Evolutionary conservation across 805 yeast species (phyloP).

Genomic region (Nakazawaea wickerhamii): DNA sequence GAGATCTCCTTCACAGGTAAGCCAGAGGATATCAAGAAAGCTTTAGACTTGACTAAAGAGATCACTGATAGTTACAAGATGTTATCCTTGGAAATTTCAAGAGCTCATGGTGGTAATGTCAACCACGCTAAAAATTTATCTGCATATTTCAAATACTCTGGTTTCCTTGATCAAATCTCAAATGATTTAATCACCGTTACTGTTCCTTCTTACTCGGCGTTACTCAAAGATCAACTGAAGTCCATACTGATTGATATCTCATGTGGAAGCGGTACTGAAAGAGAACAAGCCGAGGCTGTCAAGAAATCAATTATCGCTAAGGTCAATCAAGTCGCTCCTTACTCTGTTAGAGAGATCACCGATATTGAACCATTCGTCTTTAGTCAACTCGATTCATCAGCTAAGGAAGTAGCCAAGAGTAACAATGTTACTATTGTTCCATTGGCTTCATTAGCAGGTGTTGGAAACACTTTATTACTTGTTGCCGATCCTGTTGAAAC

Average conservation of each 20-base stretch:
- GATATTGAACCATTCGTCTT: conserved; percentile 67
- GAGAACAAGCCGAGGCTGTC: conserved; percentile 49
- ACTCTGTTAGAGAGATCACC: conserved; percentile 46
- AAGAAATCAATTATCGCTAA: conserved; percentile 66
- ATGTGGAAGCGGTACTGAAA: conserved; percentile 38
- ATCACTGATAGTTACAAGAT: conserved; percentile 55
- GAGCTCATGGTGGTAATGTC: conserved; percentile 79
- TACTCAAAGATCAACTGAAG: conserved; percentile 34
- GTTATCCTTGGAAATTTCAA: conserved; percentile 74
- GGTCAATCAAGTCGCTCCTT: conserved; percentile 72
- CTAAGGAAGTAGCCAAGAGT: conserved; percentile 36
- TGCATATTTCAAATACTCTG: conserved; percentile 53
- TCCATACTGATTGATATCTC: conserved; percentile 59
- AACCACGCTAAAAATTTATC: conserved; percentile 75
- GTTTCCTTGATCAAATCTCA: conserved; percentile 42
- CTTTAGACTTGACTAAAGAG: conserved; percentile 56
- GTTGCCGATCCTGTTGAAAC: conserved; percentile 48
- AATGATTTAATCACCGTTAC: conserved; percentile 35
- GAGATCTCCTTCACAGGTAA: conserved; percentile 63
- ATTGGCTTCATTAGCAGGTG: conserved; percentile 43
- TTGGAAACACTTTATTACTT: conserved; percentile 44
- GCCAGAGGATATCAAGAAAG: conserved; percentile 45
- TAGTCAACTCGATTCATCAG: conserved; percentile 37
- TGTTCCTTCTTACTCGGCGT: conserved; percentile 39
- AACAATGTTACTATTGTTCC: conserved; percentile 54